Conservation (phyloP, 2,329 filamentous ascomycete species). For the Ophiostoma fasciatum region DNA sequence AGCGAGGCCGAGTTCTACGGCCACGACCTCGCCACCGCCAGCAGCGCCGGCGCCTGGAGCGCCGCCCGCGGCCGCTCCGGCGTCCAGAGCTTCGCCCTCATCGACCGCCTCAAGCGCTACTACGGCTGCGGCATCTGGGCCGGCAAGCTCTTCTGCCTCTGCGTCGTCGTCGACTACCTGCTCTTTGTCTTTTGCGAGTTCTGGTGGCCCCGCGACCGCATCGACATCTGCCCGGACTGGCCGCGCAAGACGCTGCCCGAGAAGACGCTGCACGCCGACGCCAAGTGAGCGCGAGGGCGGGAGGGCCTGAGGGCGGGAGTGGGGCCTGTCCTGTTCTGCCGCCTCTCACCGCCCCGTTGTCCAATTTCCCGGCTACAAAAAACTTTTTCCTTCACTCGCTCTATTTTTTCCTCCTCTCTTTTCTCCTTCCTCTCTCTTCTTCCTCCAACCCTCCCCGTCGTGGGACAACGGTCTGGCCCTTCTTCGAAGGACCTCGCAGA, state of each 20-base stretch:
- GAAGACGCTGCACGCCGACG: constrained; percentile 2
- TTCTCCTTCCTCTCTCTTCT: not conserved
- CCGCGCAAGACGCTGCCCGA: constrained; percentile 50
- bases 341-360: too few relatives aligned
- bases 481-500: constrained; percentile 1
- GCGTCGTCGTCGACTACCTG: constrained; percentile 85
- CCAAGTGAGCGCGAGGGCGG: not conserved
- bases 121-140: constrained; percentile 98
- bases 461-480: too few relatives aligned
- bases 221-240: constrained; percentile 86
- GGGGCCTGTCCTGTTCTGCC: too few relatives aligned
- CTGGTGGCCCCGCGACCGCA: constrained; percentile 67
- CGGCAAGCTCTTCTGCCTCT: constrained; percentile 91
- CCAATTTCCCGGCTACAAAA: too few relatives aligned
- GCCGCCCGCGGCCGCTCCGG: constrained; percentile 53
- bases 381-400: too few relatives aligned
- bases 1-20: constrained; percentile 81
- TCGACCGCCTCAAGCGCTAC: constrained; percentile 88
- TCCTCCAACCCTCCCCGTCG: too few relatives aligned
- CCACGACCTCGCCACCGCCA: constrained; percentile 40
- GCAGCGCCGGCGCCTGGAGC: constrained; percentile 40
- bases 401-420: not conserved
- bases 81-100: constrained; percentile 77
- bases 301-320: not conserved
- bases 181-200: constrained; percentile 81